Evolutionary conservation across 2,329 filamentous ascomycete genomes (phyloP).

Genomic region (Fusarium sp.): DNA sequence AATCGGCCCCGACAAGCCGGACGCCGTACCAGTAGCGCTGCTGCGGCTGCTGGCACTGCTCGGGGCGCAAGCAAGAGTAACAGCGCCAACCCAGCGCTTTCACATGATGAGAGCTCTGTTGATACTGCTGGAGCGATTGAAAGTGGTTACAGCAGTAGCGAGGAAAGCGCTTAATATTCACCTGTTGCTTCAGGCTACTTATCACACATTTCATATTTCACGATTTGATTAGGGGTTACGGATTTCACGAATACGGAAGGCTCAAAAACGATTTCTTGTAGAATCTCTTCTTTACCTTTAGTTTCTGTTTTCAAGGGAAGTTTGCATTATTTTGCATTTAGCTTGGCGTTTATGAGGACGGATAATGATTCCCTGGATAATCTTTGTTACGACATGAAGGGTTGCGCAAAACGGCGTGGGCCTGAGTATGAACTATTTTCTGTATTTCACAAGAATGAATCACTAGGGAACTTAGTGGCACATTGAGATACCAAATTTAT

Average conservation of each 20-base stretch:
- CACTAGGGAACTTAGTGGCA: background rate
- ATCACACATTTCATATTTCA: background rate
- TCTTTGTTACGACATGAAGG: background rate
- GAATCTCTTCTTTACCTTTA: background rate
- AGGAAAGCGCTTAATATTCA: conserved; percentile 38
- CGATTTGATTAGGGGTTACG: background rate
- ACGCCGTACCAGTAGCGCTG: conserved; percentile 44
- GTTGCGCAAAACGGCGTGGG: background rate
- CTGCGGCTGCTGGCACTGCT: conserved; percentile 44
- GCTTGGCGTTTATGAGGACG: conserved; percentile 35
- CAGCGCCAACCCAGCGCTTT: conserved; percentile 38
- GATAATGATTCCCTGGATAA: conserved; percentile 25
- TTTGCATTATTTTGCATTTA: conserved; percentile 30
- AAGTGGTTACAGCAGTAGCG: conserved; percentile 50
- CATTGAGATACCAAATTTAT: conserved; percentile 24
- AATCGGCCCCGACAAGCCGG: conserved; percentile 21
- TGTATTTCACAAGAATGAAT: background rate
- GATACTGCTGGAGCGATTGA: conserved; percentile 52
- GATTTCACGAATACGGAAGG: background rate
- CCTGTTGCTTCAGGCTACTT: background rate
- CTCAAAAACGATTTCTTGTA: background rate
- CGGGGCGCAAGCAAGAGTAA: conserved; percentile 45
- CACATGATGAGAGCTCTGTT: conserved; percentile 47
- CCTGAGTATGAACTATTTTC: background rate
- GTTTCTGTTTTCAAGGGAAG: conserved; percentile 6